Base-by-base conservation (phyloP, 2,329 filamentous ascomycete genomes). In the Elsinoe necatrix region DNA sequence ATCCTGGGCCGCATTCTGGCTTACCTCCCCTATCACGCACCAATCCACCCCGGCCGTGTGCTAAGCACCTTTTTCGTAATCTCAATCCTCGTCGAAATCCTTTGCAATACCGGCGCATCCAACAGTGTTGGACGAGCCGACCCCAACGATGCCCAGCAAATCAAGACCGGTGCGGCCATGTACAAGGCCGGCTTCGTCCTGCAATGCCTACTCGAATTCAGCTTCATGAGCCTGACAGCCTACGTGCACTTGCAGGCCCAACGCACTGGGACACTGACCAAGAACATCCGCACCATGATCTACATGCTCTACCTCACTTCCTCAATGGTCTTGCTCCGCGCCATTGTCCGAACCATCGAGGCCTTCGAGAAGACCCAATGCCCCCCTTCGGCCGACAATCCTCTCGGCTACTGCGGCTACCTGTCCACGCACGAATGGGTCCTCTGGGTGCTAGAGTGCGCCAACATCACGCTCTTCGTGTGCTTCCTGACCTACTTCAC, bases 21-120 rank as follows among this genome's bases (percentile, higher is more conserved):
- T 66, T 86, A 85, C 66, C 73, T 82, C 2, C 81, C 81, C 0
- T 80, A 83, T 63, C 73, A 79, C 57, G 74, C 81, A 0, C 81
- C 80, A 0, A 73, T 81, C 31, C 78, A 81, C 61, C 79, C 79
- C 0, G 79, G 78, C 2, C 74, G 79, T 2, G 73, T 84, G 3
- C 79, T 84, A 61, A 84, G 81, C 60, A 76, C 75, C 2, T 80
- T 84, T 60, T 69, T 84, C 34, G 69, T 75, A 1, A 69, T 80
- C 8, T 78, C 82, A 35, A 65, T 69, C 1, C 67, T 75, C 0
- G 74, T 83, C 37, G 76, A 80, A 45, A 63, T 75, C 8, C 68
- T 82, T 2, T 79, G 78, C 18, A 76, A 70, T 4, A 77, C 77
- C 52, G 79, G 79, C 1, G 78, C 76, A 2, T 71, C 72, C 34